These are phyloP conservation scores for Nitzschia sp. DNA, from an alignment of 108 stramenopile species.

Conservation along the genomic window DNA sequence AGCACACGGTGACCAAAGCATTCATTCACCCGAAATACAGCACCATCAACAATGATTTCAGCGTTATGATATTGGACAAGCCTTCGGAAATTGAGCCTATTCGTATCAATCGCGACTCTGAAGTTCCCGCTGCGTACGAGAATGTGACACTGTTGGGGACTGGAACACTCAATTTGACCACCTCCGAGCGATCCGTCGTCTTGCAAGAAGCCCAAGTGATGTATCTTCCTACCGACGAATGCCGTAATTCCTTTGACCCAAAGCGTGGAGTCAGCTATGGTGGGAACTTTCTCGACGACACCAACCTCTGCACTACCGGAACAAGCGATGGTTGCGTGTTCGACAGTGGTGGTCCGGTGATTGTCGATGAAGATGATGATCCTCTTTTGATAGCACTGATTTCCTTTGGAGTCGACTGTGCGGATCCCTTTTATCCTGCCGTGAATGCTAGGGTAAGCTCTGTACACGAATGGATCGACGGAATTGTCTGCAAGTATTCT, in stretches of 20 bases:
- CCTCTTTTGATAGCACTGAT: not conserved
- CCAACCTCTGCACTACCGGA: not conserved
- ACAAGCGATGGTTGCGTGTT: not conserved
- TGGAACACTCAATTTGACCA: not conserved
- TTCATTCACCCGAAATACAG: not conserved
- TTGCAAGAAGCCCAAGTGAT: not conserved
- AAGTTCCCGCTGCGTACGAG: not conserved
- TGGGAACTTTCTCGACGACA: not conserved
- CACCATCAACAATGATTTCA: not conserved
- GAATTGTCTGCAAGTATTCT: not conserved
- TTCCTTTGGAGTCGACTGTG: slow-evolving; percentile 6
- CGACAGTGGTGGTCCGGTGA: slow-evolving; percentile 4
- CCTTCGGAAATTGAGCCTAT: not conserved
- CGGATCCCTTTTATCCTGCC: slow-evolving; percentile 1
- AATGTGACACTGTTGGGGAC: not conserved
- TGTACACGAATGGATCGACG: not conserved
- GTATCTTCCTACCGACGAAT: not conserved
- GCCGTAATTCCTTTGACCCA: not conserved
- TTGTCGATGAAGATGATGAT: not conserved
- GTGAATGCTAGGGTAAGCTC: slow-evolving; percentile 2
- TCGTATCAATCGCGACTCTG: not conserved
- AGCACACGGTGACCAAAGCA: not conserved
- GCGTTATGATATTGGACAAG: not conserved
- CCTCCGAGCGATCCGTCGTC: not conserved
- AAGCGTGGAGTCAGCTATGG: not conserved